Conservation (phyloP, 192 early-diverging fungal genomes). For the Powellomyces hirtus region DNA sequence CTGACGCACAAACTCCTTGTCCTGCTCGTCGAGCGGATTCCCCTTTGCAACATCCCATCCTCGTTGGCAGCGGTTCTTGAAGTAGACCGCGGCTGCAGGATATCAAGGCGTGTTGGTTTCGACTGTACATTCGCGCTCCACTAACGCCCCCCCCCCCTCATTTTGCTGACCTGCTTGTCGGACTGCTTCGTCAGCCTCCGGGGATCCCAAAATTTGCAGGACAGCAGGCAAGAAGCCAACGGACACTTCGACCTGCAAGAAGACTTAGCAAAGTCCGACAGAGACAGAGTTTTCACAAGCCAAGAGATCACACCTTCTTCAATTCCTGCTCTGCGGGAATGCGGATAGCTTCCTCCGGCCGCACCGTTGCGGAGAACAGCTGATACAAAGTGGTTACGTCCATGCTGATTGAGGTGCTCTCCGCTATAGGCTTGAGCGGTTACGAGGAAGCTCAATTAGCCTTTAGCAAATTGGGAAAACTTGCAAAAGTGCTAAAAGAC, state of each 20-base stretch:
- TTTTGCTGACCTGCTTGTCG: slow-evolving; percentile 37
- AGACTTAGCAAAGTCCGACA: too few relatives aligned
- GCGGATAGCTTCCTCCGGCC: slow-evolving; percentile 75
- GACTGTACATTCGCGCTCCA: too few relatives aligned
- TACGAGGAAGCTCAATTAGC: too few relatives aligned
- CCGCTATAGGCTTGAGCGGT: too few relatives aligned
- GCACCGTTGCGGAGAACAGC: slow-evolving; percentile 75
- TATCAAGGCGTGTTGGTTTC: neutral
- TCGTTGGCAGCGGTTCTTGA: slow-evolving; percentile 79
- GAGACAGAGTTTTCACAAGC: neutral
- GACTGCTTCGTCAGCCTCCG: slow-evolving; percentile 25
- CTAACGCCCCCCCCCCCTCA: neutral
- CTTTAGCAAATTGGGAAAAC: too few relatives aligned
- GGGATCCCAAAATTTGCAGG: slow-evolving; percentile 35
- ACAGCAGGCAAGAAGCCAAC: slow-evolving; percentile 51
- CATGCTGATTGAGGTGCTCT: slow-evolving; percentile 47
- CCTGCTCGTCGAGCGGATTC: slow-evolving; percentile 34
- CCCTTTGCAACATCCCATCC: slow-evolving; percentile 60
- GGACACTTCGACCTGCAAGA: slow-evolving; percentile 36
- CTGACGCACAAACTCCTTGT: slow-evolving; percentile 66
- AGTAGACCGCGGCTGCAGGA: slow-evolving; percentile 70
- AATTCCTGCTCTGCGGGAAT: slow-evolving; percentile 81
- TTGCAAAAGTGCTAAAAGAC: too few relatives aligned
- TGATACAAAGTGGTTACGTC: slow-evolving; percentile 59
- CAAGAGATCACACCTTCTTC: slow-evolving; percentile 52